Percentiles rank a stretch among this genome's conserved stretches.
Evolutionary conservation across 202 grass and related monocot species (phyloP).

Genomic region (Panicum virgatum): DNA sequence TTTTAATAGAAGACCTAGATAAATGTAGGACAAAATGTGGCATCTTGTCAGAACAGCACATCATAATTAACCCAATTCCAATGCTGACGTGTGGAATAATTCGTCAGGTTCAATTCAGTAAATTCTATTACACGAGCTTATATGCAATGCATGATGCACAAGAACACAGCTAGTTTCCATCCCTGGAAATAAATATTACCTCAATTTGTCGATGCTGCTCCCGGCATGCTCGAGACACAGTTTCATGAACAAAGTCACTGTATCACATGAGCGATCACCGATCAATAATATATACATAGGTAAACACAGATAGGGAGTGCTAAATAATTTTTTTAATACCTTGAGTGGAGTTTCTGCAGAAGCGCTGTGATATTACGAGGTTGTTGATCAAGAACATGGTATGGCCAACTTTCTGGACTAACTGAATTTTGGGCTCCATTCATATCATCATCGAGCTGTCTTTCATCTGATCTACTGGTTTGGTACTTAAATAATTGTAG

Average conservation of each 20-base stretch:
- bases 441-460: conserved; percentile 77
- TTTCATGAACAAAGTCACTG: conserved; percentile 93
- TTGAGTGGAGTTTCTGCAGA: conserved; percentile 97
- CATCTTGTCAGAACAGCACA: conserved; percentile 1
- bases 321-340: conserved; percentile 56
- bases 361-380: conserved; percentile 85
- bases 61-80: neutral
- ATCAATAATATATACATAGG: conserved; percentile 13
- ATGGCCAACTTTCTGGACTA: conserved; percentile 86
- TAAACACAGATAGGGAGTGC: neutral
- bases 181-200: conserved; percentile 49
- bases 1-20: neutral
- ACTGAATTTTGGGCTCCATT: conserved; percentile 61
- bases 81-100: conserved; percentile 1
- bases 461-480: conserved; percentile 68
- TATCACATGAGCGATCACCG: conserved; percentile 35
- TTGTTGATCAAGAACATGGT: conserved; percentile 87
- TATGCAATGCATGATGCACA: neutral
- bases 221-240: conserved; percentile 81
- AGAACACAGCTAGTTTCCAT: conserved; percentile 26
- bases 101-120: neutral
- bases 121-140: conserved; percentile 1
- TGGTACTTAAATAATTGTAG: conserved; percentile 70
- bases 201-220: conserved; percentile 95
- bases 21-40: conserved; percentile 14